Evolutionary conservation across 1,139 yeast species (phyloP), one percentile per base, ranked within the genome.

Genomic region (Blastobotrys buckinghamii): DNA sequence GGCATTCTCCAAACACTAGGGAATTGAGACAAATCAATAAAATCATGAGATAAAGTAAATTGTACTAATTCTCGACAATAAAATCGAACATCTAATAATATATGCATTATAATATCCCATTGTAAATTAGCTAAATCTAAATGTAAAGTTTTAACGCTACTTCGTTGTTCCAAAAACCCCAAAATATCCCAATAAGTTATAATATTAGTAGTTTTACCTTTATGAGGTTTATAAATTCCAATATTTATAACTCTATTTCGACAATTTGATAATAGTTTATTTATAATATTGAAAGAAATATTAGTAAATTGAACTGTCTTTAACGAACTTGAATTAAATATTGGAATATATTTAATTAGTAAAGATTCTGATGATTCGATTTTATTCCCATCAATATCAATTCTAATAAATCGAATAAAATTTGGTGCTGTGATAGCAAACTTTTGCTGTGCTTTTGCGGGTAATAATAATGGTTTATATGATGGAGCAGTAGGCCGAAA

Each of bases 401-500:
- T 36, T n/a, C 26, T 22, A 6, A 9, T 24, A 2, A 34, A 6
- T 19, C 17, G 38, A 32, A 15, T 32, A 22, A n/a, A n/a, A n/a
- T n/a, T n/a, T 22, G 24, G 4, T 22, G 24, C 7, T 22, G 24
- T 5, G 4, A 22, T n/a, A n/a, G n/a, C n/a, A 22, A 22, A 5
- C 4, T 29, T 29, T 12, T 12, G 12, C 5, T 12, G n/a, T 29
- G 4, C 9, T 10, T 6, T 3, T 6, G n/a, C 9, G 9, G 12
- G 9, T 13, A 9, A 9, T 10, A 10, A 10, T 20, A 26, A 13
- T 29, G 43, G 43, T 24, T 40, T 33, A 24, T 40, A 40, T 7
- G 43, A 26, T 2, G 43, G 43, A 2, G 43, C 43, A 13, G 43
- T 27, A 2, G 43, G 43, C 13, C 43, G 43, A 40, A 40, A 40